These are phyloP conservation scores for Blastobotrys serpentis DNA, from an alignment of 1,139 yeast species.

Conservation along the genomic window DNA sequence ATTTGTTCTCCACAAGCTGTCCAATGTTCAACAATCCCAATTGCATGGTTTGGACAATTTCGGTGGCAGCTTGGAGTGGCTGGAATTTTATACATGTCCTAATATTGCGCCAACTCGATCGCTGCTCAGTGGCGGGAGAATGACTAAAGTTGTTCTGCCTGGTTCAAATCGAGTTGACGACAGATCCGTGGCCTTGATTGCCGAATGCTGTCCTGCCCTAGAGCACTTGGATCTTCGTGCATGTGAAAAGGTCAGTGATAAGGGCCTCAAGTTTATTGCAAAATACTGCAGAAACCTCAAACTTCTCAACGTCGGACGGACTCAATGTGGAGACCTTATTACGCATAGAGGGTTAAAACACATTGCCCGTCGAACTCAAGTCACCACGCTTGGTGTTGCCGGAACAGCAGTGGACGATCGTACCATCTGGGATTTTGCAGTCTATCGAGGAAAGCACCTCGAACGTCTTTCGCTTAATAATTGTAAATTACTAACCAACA, in stretches of 20 bases:
- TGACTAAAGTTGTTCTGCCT: conserved; percentile 65
- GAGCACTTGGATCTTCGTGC: conserved; percentile 76
- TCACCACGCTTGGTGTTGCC: conserved; percentile 80
- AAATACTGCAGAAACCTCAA: conserved; percentile 55
- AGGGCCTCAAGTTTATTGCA: conserved; percentile 68
- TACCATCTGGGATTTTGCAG: conserved; percentile 76
- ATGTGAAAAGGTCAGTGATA: conserved; percentile 74
- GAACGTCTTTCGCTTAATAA: conserved; percentile 76
- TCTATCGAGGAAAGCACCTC: conserved; percentile 52
- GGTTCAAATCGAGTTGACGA: conserved; percentile 69
- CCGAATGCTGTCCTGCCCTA: conserved; percentile 58
- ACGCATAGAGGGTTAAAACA: conserved; percentile 68
- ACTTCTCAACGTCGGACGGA: conserved; percentile 76
- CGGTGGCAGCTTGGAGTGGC: conserved; percentile 55
- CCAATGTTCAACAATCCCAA: conserved; percentile 45
- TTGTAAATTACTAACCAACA: conserved; percentile 65
- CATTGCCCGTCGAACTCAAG: conserved; percentile 52
- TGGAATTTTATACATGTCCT: conserved; percentile 86
- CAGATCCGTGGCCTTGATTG: conserved; percentile 50
- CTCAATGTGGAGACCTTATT: conserved; percentile 61
- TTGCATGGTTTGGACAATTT: conserved; percentile 44
- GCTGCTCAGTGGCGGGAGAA: conserved; percentile 43
- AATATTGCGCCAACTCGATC: conserved; percentile 56
- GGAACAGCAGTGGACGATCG: conserved; percentile 81
- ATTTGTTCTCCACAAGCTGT: conserved; percentile 52